Conservation (phyloP, 306 rosid genomes). For the Luffa aegyptiaca region DNA sequence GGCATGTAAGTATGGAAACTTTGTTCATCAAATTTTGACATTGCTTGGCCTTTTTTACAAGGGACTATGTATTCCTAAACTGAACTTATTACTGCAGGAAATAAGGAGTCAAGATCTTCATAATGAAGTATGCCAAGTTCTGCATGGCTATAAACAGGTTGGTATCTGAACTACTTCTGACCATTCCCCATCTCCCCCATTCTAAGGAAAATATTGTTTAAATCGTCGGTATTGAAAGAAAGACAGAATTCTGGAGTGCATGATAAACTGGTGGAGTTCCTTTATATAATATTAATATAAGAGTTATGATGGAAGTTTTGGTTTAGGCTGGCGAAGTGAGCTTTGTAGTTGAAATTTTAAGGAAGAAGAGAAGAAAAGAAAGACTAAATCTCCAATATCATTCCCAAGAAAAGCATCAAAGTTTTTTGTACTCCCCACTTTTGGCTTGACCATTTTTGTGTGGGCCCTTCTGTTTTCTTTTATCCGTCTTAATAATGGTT, state of each 20-base stretch:
- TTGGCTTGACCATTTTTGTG: not conserved
- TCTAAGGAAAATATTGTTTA: not conserved
- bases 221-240: not conserved
- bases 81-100: conserved; percentile 42
- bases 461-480: not conserved
- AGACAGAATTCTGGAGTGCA: not conserved
- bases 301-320: not conserved
- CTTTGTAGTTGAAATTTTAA: not conserved
- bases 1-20: conserved; percentile 66
- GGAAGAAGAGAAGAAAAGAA: not conserved
- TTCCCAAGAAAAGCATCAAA: not conserved
- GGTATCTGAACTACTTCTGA: not conserved
- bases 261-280: not conserved
- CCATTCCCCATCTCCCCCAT: not conserved
- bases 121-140: conserved; percentile 84
- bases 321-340: not conserved
- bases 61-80: conserved; percentile 13
- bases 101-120: conserved; percentile 86
- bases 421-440: not conserved
- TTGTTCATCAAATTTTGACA: not conserved
- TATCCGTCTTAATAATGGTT: not conserved
- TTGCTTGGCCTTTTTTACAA: not conserved
- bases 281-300: not conserved
- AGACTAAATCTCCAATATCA: not conserved
- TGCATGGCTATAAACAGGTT: conserved; percentile 97